Evolutionary conservation across 1,284 basidiomycete genomes (phyloP), one percentile per base, ranked within the genome.

Genomic region (Hortiboletus rubellus): DNA sequence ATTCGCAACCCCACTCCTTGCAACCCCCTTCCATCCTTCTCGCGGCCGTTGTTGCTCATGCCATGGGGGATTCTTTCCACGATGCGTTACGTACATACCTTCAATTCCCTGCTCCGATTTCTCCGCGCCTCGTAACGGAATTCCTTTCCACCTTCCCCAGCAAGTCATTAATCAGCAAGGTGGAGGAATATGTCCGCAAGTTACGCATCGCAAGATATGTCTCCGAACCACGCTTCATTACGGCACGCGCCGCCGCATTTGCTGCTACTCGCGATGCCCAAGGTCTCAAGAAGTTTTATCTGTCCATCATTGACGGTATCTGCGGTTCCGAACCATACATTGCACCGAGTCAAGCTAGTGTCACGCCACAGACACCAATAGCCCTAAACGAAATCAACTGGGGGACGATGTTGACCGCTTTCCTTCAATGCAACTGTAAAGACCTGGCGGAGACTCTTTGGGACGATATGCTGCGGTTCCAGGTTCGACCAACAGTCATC

Each of bases 371-470:
- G 24, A 79, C 72, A 58, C 73, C 76, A n/a, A 71, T 86, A 18
- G 69, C 80, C 12, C 72, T 91, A 63, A 77, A 81, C 5, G 79
- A 83, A 55, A 70, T 77, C 11, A 72, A 76, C 18, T 92, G 89
- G 89, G 76, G 77, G 0, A 76, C 81, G 3, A 84, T 92, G 62
- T 70, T 92, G 47, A 77, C 76, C 4, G 82, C 79, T 17, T 89
- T 89, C 60, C 70, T 89, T 46, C 75, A 73, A 53, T 78, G 78
- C 59, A 73, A 79, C 33, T 73, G 78, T 46, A 74, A 76, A 43
- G 83, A 88, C 54, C 67, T 85, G 18, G 88, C 84, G 1, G 79
- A 78, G 46, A 71, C 71, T 34, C 64, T 91, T 7, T 91, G 89
- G 89, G 76, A 82, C 40, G 85, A 88, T 61, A 80, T 90, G 74